Conservation (phyloP, 2,329 filamentous ascomycete genomes). For the Colletotrichum sp. region DNA sequence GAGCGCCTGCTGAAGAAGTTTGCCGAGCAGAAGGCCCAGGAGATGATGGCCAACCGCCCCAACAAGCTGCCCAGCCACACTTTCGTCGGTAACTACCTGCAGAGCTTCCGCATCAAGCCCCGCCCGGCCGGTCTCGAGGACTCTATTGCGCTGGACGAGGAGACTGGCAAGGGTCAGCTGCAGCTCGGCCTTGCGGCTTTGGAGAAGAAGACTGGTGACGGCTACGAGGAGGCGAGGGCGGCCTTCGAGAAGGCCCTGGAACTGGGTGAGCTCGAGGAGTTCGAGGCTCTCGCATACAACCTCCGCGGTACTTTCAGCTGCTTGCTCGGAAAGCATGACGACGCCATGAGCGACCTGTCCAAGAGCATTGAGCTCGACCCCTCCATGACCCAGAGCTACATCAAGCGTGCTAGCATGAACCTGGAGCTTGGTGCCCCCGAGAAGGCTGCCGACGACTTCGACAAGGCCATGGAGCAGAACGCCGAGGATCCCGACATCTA, state of each 20-base stretch:
- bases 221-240: slow-evolving; percentile 85
- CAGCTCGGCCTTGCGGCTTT: slow-evolving; percentile 83
- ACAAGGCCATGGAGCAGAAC: slow-evolving; percentile 83
- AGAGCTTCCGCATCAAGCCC: slow-evolving; percentile 90
- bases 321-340: slow-evolving; percentile 84
- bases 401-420: slow-evolving; percentile 98
- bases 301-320: slow-evolving; percentile 96
- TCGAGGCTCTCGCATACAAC: slow-evolving; percentile 93
- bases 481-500: slow-evolving; percentile 93
- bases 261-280: slow-evolving; percentile 77
- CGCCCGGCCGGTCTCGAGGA: slow-evolving; percentile 85
- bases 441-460: slow-evolving; percentile 88
- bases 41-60: slow-evolving; percentile 82
- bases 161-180: slow-evolving; percentile 83
- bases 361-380: slow-evolving; percentile 93
- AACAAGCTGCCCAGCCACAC: slow-evolving; percentile 93
- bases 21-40: slow-evolving; percentile 90
- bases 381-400: slow-evolving; percentile 91
- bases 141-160: slow-evolving; percentile 75
- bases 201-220: slow-evolving; percentile 85
- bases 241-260: slow-evolving; percentile 91
- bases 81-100: slow-evolving; percentile 97
- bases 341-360: slow-evolving; percentile 84
- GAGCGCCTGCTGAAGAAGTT: slow-evolving; percentile 96
- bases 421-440: slow-evolving; percentile 89